These are phyloP conservation scores for Plasmodium yoelii DNA, from an alignment of 169 alveolate genomes.

Conservation along the genomic window DNA sequence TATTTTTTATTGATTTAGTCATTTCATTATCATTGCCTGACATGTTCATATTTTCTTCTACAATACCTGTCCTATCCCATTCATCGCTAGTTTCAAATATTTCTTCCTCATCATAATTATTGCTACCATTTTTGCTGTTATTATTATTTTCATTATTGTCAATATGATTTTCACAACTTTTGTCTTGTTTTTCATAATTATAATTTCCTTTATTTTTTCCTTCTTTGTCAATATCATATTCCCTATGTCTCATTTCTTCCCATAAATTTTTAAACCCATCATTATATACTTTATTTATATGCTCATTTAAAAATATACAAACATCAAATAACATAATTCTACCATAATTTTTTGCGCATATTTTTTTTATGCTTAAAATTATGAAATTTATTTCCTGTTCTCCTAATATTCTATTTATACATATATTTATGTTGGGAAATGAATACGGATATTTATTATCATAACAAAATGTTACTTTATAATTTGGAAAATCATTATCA, in stretches of 20 bases:
- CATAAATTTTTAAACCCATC: conserved; percentile 42
- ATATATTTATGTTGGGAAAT: conserved; percentile 33
- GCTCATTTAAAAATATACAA: conserved; percentile 33
- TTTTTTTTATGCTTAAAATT: conserved; percentile 19
- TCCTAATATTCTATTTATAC: conserved; percentile 14
- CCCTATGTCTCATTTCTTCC: conserved; percentile 64
- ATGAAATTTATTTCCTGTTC: conserved; percentile 31
- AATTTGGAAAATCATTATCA: conserved; percentile 32
- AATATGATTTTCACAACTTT: no score
- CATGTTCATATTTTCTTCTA: neutral
- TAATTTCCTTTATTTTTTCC: neutral
- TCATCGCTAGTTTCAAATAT: neutral
- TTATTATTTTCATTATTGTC: neutral
- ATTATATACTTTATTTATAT: conserved; percentile 16
- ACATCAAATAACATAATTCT: conserved; percentile 56
- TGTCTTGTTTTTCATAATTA: no score
- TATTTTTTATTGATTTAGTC: neutral
- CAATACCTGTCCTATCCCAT: neutral
- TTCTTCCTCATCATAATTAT: conserved; percentile 14
- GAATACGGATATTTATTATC: conserved; percentile 53
- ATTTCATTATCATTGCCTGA: neutral
- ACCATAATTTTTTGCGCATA: conserved; percentile 71
- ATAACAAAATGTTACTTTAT: conserved; percentile 31
- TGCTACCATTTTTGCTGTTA: neutral
- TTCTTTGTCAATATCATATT: conserved; percentile 16